Evolutionary conservation across 2,329 filamentous ascomycete species (phyloP).

Genomic region (Pleomassaria siparia): DNA sequence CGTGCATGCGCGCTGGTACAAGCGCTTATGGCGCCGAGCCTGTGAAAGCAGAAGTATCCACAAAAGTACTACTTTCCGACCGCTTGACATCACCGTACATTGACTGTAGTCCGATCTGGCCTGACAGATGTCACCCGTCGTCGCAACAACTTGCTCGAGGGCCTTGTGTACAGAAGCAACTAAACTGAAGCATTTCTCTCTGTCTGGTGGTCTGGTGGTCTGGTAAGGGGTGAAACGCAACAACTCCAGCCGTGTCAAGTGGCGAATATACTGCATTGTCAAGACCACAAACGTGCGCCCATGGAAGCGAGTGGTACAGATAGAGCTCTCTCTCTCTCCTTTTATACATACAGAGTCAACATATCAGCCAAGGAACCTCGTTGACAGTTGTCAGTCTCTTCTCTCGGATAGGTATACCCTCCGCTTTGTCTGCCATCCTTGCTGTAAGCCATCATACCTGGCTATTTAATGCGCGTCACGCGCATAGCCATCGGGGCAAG

Average conservation of each 20-base stretch:
- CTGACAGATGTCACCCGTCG: not conserved
- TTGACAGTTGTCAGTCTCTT: no score
- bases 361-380: no score
- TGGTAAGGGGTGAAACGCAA: not conserved
- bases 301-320: no score
- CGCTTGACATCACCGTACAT: conserved; percentile 36
- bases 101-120: not conserved
- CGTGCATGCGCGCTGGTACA: conserved; percentile 6
- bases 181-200: not conserved
- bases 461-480: no score
- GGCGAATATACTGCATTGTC: not conserved
- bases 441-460: no score
- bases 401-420: no score
- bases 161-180: not conserved
- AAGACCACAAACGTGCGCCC: no score
- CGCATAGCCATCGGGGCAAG: not conserved
- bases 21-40: conserved; percentile 3
- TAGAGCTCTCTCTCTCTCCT: no score
- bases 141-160: not conserved
- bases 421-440: no score
- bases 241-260: not conserved
- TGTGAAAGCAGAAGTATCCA: conserved; percentile 22
- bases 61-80: conserved; percentile 14
- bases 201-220: not conserved
- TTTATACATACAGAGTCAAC: no score